Evolutionary conservation across 2,329 filamentous ascomycete genomes (phyloP), one percentile per base, ranked within the genome.

Genomic region (Harringtonia aguacate): DNA sequence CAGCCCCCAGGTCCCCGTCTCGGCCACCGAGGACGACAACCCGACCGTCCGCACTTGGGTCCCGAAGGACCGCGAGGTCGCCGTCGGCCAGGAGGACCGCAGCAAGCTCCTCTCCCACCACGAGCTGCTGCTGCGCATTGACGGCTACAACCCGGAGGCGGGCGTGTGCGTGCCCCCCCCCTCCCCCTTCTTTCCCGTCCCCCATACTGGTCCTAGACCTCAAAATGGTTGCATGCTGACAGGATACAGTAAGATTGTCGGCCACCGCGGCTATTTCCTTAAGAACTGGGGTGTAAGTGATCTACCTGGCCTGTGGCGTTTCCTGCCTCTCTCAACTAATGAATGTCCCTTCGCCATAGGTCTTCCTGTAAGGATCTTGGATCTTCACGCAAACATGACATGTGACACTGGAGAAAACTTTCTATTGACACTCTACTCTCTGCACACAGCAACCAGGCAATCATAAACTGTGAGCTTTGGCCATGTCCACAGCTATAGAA

Each of bases 261-360:
- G 92, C 42, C 90, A 97, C 65, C 77, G 90, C 55, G 90, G 90
- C 33, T 97, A 97, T 68, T 95, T 90, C 66, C 67, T 97, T 56
- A 87, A 81, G 46, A 82, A 83, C 49, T 94, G 89, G 70, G 92
- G 90, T 48, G 79, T 95, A 47, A 21, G 49, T 48, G n/a, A n/a
- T n/a, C n/a, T n/a, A n/a, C n/a, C n/a, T n/a, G n/a, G n/a, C n/a
- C n/a, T n/a, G n/a, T n/a, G n/a, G n/a, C n/a, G n/a, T n/a, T n/a
- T n/a, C n/a, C n/a, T 20, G 12, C 4, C 13, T 36, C 2, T 34
- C 10, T 6, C n/a, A 15, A n/a, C n/a, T n/a, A n/a, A 18, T 22
- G 8, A 29, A 5, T 33, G 8, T 4, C n/a, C n/a, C n/a, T n/a
- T n/a, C 22, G 14, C 14, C 10, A 3, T 34, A 47, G 42, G 46